Evolutionary conservation across 225 moss, liverwort and hornwort species (phyloP).

Genomic region (Physcomitrellopsis africana): DNA sequence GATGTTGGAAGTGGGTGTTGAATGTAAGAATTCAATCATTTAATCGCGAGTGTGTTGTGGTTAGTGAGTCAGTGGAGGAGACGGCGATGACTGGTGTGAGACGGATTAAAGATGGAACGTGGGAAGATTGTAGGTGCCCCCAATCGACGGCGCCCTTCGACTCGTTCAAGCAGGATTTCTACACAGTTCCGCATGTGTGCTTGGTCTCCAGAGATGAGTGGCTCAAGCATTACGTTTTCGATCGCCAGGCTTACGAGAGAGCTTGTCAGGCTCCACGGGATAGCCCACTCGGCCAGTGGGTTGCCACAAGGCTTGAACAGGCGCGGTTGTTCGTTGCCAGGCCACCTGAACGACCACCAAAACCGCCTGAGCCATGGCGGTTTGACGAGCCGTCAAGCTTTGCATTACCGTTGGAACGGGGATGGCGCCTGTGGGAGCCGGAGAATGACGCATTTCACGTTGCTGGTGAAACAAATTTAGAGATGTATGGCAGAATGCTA

Average conservation of each 20-base stretch:
- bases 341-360: constrained; percentile 18
- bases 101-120: constrained; percentile 15
- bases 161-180: constrained; percentile 18
- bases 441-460: constrained; percentile 28
- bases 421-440: constrained; percentile 39
- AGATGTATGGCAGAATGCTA: constrained; percentile 37
- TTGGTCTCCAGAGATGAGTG: constrained; percentile 33
- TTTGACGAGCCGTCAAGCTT: constrained; percentile 30
- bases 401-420: constrained; percentile 16
- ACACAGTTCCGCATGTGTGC: constrained; percentile 29
- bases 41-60: too few relatives aligned
- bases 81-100: constrained; percentile 6
- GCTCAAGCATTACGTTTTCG: constrained; percentile 40
- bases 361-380: constrained; percentile 32
- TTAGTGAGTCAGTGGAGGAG: background rate
- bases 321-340: constrained; percentile 38
- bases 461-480: background rate
- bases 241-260: constrained; percentile 36
- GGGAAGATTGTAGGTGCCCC: constrained; percentile 45
- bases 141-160: background rate
- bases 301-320: constrained; percentile 19
- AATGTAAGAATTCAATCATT: too few relatives aligned
- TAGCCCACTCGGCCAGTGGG: constrained; percentile 28
- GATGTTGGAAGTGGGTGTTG: too few relatives aligned
- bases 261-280: constrained; percentile 16